Base-by-base conservation (phyloP, 2,329 filamentous ascomycete genomes). In the Purpureocillium lavendulum region DNA sequence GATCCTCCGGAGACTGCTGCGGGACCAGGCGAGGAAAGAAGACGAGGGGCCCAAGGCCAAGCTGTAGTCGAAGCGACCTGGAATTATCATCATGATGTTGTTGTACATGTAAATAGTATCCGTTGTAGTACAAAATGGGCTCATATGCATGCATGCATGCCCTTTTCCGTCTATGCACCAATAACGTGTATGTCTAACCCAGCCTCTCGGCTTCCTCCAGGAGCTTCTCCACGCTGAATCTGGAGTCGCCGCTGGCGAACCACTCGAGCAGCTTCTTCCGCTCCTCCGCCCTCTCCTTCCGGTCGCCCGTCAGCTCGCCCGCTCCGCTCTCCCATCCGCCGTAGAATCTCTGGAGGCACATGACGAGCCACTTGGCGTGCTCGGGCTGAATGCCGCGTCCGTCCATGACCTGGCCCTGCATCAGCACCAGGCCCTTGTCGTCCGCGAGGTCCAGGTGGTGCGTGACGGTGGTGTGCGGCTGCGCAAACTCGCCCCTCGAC, bases 321-420 rank as follows among this genome's bases (percentile, higher is more conserved):
- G 60, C 60, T n/a, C 56, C 64, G 38, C 57, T 67, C 41, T 72
- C 73, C 70, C 77, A 68, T 46, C 77, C 77, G 14, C 82, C 78
- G 57, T 98, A 98, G 62, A 98, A 98, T 56, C 87, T 80, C 69
- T 98, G 92, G 65, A 98, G 66, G 51, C 87, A 92, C 78, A 96
- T 85, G 36, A 94, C 70, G 51, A 98, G 65, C 82, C 86, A 96
- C 62, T 81, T 82, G n/a, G 84, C 89, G 56, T 95, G 84, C 39
- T 88, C 78, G 0, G 86, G 74, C 46, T 71, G 80, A 5, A 95
- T 78, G 4, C 90, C 89, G 11, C 81, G 70, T 24, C 82, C 82
- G 44, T 87, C 79, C 39, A 85, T 70, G 12, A 97, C 82, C 48
- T 75, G 73, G 1, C 92, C 92, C 56, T 92, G 84, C 70, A 96